These are phyloP conservation scores for Afroboletus lepidellus DNA, from an alignment of 1,284 basidiomycete species.

Conservation along the genomic window DNA sequence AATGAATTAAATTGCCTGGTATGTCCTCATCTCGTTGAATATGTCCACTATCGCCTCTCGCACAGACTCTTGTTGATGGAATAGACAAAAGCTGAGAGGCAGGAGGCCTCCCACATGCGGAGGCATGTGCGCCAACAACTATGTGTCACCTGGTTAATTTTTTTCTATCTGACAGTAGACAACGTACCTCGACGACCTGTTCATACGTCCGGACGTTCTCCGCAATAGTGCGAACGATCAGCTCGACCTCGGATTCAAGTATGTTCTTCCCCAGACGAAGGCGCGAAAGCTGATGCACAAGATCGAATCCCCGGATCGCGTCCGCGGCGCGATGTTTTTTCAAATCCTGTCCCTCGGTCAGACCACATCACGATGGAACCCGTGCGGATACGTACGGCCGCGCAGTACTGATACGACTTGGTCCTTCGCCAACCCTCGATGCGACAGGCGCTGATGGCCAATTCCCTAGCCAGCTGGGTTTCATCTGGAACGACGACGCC, in stretches of 20 bases:
- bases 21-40: slow-evolving; percentile 73
- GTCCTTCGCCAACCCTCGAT: slow-evolving; percentile 82
- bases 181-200: slow-evolving; percentile 82
- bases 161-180: neutral
- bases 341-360: slow-evolving; percentile 50
- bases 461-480: slow-evolving; percentile 52
- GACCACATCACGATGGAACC: neutral
- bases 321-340: slow-evolving; percentile 42
- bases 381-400: slow-evolving; percentile 43
- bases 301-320: slow-evolving; percentile 65
- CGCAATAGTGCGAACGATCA: slow-evolving; percentile 75
- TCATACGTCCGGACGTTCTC: slow-evolving; percentile 76
- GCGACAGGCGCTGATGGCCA: slow-evolving; percentile 65
- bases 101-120: slow-evolving; percentile 82
- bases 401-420: slow-evolving; percentile 61
- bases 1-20: slow-evolving; percentile 56
- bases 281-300: slow-evolving; percentile 70
- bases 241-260: slow-evolving; percentile 61
- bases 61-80: slow-evolving; percentile 78
- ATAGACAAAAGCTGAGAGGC: slow-evolving; percentile 85
- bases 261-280: slow-evolving; percentile 64
- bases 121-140: slow-evolving; percentile 80
- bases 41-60: slow-evolving; percentile 82
- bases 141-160: slow-evolving; percentile 2
- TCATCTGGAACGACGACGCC: slow-evolving; percentile 74